Conservation (phyloP, 163 green algal genomes). For the Chlamydomonas reinhardtii region DNA sequence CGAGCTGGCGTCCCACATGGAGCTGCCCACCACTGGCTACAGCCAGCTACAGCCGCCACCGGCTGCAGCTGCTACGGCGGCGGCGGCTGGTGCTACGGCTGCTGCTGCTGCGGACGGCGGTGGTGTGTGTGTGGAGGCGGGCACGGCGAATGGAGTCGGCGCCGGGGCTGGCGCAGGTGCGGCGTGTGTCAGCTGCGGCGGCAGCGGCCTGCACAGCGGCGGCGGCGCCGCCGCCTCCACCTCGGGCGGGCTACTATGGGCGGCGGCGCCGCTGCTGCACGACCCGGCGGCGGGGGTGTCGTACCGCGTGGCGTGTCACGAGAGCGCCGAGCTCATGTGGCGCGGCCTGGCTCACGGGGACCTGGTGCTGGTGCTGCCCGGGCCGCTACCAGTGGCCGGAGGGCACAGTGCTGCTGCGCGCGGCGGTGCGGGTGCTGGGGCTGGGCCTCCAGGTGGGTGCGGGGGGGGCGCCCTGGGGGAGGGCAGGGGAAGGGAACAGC, state of each 20-base stretch:
- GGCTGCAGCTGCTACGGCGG: too few species aligned
- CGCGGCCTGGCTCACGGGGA: slow-evolving; percentile 28
- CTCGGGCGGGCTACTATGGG: background rate
- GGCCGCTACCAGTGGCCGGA: slow-evolving; percentile 50
- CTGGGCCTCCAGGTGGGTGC: slow-evolving; percentile 31
- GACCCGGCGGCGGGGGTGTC: background rate
- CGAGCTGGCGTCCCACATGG: slow-evolving; percentile 26
- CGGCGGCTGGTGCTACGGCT: too few species aligned
- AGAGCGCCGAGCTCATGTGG: slow-evolving; percentile 25
- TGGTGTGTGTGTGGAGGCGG: too few species aligned
- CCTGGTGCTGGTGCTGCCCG: slow-evolving; percentile 48
- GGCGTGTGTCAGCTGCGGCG: background rate
- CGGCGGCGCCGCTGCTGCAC: slow-evolving; percentile 9
- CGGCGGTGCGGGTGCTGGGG: slow-evolving; percentile 46
- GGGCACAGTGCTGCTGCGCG: slow-evolving; percentile 7
- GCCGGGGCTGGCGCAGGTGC: too few species aligned
- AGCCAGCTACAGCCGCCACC: background rate
- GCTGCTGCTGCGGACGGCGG: too few species aligned
- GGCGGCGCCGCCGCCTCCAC: background rate
- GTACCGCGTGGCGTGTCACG: slow-evolving; percentile 7
- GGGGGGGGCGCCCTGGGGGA: background rate
- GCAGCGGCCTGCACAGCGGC: background rate
- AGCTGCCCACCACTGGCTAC: slow-evolving; percentile 5
- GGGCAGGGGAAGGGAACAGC: background rate
- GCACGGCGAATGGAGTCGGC: too few species aligned